phyloP scores from a whole-genome alignment of 192 early-diverging fungal genomes.

The Coemansia sp. region DNA sequence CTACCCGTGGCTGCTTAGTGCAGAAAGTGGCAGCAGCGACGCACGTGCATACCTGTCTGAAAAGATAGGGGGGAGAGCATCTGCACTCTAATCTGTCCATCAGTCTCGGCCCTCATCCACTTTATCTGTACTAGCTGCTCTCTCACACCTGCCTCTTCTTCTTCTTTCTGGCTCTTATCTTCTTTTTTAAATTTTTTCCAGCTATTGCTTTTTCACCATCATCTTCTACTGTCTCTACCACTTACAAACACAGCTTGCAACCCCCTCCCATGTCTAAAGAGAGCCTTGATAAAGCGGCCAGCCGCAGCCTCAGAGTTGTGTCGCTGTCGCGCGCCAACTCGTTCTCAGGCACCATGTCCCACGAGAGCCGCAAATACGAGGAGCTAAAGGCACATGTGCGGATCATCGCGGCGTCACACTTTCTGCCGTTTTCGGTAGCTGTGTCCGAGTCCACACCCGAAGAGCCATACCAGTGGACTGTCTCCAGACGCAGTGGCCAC shows the following conservation, averaged over 20 bases:
- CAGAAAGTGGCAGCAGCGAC: background rate
- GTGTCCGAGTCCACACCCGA: slow-evolving; percentile 38
- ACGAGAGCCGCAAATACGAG: slow-evolving; percentile 16
- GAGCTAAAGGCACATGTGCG: slow-evolving; percentile 33
- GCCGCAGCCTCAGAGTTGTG: slow-evolving; percentile 36
- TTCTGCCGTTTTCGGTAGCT: slow-evolving; percentile 44
- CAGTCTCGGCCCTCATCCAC: background rate
- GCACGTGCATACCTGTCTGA: background rate
- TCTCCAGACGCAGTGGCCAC: slow-evolving; percentile 70
- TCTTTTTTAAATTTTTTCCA: slow-evolving; percentile 1
- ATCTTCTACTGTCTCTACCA: background rate
- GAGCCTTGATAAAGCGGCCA: slow-evolving; percentile 37
- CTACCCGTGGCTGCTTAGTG: background rate
- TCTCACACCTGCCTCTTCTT: background rate
- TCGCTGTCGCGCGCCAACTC: slow-evolving; percentile 40
- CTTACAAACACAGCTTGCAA: slow-evolving; percentile 7
- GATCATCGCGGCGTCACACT: slow-evolving; percentile 55
- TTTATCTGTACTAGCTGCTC: background rate
- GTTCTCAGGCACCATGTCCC: slow-evolving; percentile 30
- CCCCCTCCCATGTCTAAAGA: slow-evolving; percentile 14
- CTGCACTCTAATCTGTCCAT: background rate
- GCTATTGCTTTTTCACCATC: background rate
- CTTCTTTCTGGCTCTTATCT: background rate
- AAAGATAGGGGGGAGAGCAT: background rate
- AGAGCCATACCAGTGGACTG: slow-evolving; percentile 55